phyloP scores from a whole-genome alignment of 257 asterid genomes.

The Buddleja alternifolia region DNA sequence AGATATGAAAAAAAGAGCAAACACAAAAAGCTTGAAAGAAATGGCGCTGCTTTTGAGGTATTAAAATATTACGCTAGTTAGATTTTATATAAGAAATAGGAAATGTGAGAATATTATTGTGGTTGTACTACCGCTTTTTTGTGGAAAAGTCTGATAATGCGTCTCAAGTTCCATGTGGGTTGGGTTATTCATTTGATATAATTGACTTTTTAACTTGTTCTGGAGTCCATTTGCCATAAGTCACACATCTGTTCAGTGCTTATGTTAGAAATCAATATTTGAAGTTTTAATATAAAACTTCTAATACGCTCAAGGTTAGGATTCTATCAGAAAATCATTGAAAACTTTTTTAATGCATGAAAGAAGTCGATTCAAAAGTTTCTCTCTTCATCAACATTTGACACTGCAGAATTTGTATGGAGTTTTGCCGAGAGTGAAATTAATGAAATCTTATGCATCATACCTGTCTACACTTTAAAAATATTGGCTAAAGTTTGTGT shows the following conservation, averaged over 20 bases:
- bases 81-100: conserved; percentile 13
- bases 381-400: neutral
- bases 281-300: neutral
- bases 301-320: neutral
- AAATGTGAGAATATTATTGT: conserved; percentile 6
- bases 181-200: conserved; percentile 2
- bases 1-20: conserved; percentile 88
- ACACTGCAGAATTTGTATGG: neutral
- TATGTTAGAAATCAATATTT: too few relatives aligned
- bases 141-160: neutral
- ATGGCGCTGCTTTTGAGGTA: conserved; percentile 91
- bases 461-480: neutral
- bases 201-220: conserved; percentile 13
- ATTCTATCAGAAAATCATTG: neutral
- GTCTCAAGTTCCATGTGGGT: neutral
- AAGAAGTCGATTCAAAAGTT: too few relatives aligned
- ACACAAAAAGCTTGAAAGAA: conserved; percentile 93
- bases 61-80: neutral
- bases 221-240: neutral
- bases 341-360: neutral
- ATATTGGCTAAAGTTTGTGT: neutral
- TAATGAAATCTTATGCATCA: neutral
- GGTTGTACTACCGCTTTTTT: neutral
- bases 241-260: conserved; percentile 3
- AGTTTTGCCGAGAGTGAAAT: neutral